Evolutionary conservation across 495 filamentous ascomycete species (phyloP).

Genomic region (Daldinia vernicosa): DNA sequence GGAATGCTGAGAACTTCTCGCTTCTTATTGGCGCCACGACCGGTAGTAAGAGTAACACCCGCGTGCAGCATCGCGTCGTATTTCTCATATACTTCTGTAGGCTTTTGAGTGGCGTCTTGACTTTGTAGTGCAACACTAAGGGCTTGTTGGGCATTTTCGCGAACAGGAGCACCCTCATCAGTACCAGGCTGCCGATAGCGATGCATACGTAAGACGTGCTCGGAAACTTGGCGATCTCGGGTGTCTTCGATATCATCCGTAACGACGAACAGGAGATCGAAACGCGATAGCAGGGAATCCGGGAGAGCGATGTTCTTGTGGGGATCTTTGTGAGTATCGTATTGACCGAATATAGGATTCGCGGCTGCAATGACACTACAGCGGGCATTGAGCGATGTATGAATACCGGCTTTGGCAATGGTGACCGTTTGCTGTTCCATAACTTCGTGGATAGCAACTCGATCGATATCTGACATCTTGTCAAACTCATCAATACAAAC

Average conservation of each 20-base stretch:
- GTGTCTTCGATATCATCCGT: constrained; percentile 98
- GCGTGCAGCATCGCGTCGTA: constrained; percentile 96
- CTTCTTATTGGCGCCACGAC: constrained; percentile 75
- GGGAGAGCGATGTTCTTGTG: constrained; percentile 98
- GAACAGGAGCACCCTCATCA: constrained; percentile 94
- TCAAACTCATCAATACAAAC: constrained; percentile 99
- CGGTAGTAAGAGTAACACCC: constrained; percentile 79
- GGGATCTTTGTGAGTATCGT: constrained; percentile 97
- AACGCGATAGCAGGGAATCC: constrained; percentile 97
- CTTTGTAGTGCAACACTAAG: constrained; percentile 89
- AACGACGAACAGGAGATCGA: constrained; percentile 97
- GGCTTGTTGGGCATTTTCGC: constrained; percentile 84
- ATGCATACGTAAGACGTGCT: constrained; percentile 98
- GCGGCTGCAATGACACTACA: constrained; percentile 97
- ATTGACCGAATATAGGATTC: constrained; percentile 98
- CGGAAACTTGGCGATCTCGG: constrained; percentile 88
- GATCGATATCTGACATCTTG: constrained; percentile 99
- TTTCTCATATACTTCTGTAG: constrained; percentile 94
- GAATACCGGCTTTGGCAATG: constrained; percentile 98
- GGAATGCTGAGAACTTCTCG: constrained; percentile 95
- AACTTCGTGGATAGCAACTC: constrained; percentile 99
- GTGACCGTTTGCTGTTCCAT: constrained; percentile 99
- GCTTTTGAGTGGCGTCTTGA: constrained; percentile 71
- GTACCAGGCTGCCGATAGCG: constrained; percentile 92
- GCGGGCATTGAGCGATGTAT: constrained; percentile 95